Evolutionary conservation across 306 rosid genomes (phyloP).

Genomic region (Fagus sylvatica): DNA sequence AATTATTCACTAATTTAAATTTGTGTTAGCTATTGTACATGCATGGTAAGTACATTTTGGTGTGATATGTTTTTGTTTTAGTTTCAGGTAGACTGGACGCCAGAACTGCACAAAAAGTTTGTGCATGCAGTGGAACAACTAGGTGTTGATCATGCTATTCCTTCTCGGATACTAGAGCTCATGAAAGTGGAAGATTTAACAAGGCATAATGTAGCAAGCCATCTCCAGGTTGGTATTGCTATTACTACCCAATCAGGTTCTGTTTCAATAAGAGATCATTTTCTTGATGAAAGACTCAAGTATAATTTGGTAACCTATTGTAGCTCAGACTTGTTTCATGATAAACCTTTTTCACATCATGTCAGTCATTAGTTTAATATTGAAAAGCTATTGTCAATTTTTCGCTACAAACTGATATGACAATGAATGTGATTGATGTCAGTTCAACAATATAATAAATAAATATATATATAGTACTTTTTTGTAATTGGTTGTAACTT

Average conservation of each 20-base stretch:
- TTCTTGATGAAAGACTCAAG: background rate
- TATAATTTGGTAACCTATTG: background rate
- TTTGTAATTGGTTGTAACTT: too few species aligned
- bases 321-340: background rate
- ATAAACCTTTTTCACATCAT: background rate
- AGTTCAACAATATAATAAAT: too few species aligned
- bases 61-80: background rate
- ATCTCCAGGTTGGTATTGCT: conserved; percentile 78
- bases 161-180: conserved; percentile 91
- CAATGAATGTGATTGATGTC: too few species aligned
- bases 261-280: background rate
- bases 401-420: too few species aligned
- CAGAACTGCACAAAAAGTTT: conserved; percentile 84
- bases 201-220: conserved; percentile 97
- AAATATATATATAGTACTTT: too few species aligned
- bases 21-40: background rate
- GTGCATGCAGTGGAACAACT: conserved; percentile 91
- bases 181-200: conserved; percentile 94
- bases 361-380: background rate
- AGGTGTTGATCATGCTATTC: conserved; percentile 97
- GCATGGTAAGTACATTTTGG: background rate
- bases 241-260: conserved; percentile 13
- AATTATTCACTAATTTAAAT: background rate
- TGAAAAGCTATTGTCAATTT: too few species aligned
- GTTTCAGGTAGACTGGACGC: conserved; percentile 94